Evolutionary conservation across 257 asterid genomes (phyloP).

Genomic region (Lycium ferocissimum): DNA sequence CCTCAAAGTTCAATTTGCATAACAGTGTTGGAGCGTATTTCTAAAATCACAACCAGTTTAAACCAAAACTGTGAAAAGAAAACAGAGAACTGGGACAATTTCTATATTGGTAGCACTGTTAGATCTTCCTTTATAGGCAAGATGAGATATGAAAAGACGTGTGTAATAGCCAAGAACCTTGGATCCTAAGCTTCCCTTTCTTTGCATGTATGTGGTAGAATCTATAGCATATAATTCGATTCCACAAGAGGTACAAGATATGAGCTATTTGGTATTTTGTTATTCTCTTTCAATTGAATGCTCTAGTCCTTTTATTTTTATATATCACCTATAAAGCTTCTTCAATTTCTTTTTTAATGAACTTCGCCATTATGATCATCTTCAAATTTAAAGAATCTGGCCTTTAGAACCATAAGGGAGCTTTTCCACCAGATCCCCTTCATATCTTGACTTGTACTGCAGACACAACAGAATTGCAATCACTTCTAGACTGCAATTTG

Average conservation of each 20-base stretch:
- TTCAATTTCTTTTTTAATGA: too few species aligned
- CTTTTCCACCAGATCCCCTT: too few species aligned
- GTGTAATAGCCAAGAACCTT: neutral
- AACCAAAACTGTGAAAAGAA: neutral
- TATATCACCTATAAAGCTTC: too few species aligned
- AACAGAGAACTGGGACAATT: neutral
- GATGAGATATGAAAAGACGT: neutral
- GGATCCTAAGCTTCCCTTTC: neutral
- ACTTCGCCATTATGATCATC: too few species aligned
- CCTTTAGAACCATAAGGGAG: too few species aligned
- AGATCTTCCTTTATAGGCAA: neutral
- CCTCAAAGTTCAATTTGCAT: neutral
- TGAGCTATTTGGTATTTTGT: neutral
- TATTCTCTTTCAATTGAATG: too few species aligned
- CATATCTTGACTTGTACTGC: too few species aligned
- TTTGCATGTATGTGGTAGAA: neutral
- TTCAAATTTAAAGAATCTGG: too few species aligned
- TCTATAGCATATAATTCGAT: neutral
- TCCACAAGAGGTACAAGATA: neutral
- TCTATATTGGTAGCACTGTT: neutral
- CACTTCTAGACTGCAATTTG: too few species aligned
- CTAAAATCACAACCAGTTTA: neutral
- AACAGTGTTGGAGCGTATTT: neutral
- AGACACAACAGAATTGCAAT: too few species aligned
- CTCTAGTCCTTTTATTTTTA: too few species aligned